Evolutionary conservation across 2,329 filamentous ascomycete species (phyloP).

Genomic region (Verticillium nubilum): DNA sequence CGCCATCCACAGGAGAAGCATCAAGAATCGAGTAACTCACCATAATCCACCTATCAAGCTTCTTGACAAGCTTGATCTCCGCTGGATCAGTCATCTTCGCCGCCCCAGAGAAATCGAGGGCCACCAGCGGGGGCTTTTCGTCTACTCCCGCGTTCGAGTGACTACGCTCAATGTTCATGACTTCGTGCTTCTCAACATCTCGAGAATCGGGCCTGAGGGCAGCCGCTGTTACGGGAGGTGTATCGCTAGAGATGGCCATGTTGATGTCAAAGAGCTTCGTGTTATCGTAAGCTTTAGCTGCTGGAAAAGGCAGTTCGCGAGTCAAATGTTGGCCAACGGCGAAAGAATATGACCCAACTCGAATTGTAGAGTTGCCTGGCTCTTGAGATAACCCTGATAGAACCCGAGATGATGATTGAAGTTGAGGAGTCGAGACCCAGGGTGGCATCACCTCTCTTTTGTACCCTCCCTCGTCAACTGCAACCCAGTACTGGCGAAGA

Average conservation of each 20-base stretch:
- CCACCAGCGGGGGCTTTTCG: neutral
- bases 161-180: conserved; percentile 6
- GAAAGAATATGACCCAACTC: neutral
- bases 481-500: neutral
- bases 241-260: conserved; percentile 1
- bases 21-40: conserved; percentile 6
- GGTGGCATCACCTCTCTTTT: neutral
- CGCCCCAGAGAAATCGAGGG: conserved; percentile 30
- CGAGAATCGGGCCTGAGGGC: neutral
- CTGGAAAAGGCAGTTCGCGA: neutral
- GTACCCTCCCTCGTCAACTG: neutral
- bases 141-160: conserved; percentile 1
- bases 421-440: neutral
- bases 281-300: neutral
- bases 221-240: neutral
- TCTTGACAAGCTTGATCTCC: conserved; percentile 31
- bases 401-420: neutral
- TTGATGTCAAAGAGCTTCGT: neutral
- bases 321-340: neutral
- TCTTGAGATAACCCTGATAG: neutral
- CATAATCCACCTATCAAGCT: conserved; percentile 32
- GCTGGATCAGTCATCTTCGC: conserved; percentile 30
- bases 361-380: neutral
- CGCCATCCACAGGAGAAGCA: conserved; percentile 15
- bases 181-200: conserved; percentile 9